Base-by-base conservation (phyloP, 257 asterid genomes). In the Forsythia viridissima region DNA sequence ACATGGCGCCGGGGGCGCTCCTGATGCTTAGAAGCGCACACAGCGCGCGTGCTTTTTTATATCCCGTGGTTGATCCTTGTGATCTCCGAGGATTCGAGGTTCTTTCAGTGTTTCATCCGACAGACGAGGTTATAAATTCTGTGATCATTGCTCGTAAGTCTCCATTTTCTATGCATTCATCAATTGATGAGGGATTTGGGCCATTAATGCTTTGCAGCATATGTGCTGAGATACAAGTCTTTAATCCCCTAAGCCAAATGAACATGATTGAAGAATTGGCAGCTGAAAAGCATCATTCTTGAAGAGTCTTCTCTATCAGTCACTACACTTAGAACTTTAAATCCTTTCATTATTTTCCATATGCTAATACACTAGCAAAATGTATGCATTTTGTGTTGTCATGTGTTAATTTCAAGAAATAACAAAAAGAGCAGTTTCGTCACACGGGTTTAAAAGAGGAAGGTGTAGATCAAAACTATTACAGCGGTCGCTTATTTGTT, bases 101-200 rank as follows among this genome's bases (percentile, higher is more conserved):
- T 10, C 85, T 94, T 18, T 84, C 97, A 3, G 87, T 91, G 65
- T 89, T 72, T 68, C 98, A 94, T 82, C 98, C 98, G 0, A 90
- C 98, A 0, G 97, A 94, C 70, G 98, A 94, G 63, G 97, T 94
- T 46, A 87, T 94, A 38, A 94, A 94, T 83, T 94, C 98, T n/a
- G 97, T 94, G 4, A 86, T 91, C 20, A 84, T 91, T 8, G 93
- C 94, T 3, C 87, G 94, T 3, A 82, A 90, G 86, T 70, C 86
- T 30, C 73, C 80, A 0, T 38, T 18, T 6, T 80, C 61, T 48
- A 76, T n/a, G 76, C 70, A 76, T 3, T 24, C 69, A 3, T 24
- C 57, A 41, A 44, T 75, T 30, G 68, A 72, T 10, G 82, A 79
- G 51, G 83, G 78, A 37, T 70, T 77, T 65, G 86, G 81, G 3